These are phyloP conservation scores for Lactarius tabidus DNA, from an alignment of 768 basidiomycete species.

Conservation along the genomic window DNA sequence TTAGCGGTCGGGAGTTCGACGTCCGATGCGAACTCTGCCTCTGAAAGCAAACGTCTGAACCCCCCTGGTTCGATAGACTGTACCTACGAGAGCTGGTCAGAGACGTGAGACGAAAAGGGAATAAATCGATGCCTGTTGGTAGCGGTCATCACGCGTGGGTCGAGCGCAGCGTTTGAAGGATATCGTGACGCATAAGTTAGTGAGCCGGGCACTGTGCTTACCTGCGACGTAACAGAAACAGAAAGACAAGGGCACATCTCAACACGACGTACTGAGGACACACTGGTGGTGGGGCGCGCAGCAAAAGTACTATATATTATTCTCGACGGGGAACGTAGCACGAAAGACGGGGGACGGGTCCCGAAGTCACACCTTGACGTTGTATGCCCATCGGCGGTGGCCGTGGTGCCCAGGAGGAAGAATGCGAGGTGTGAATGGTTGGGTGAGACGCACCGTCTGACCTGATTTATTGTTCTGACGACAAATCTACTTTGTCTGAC, in stretches of 20 bases:
- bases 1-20: constrained; percentile 18
- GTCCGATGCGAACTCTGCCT: constrained; percentile 29
- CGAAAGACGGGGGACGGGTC: constrained; percentile 40
- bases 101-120: constrained; percentile 45
- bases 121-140: constrained; percentile 57
- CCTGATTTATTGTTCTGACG: constrained; percentile 46
- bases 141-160: constrained; percentile 43
- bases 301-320: constrained; percentile 75
- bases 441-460: constrained; percentile 37
- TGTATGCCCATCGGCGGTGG: constrained; percentile 29
- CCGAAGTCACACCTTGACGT: constrained; percentile 56
- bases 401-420: neutral
- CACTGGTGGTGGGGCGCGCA: constrained; percentile 80
- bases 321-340: constrained; percentile 33
- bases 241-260: neutral
- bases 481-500: constrained; percentile 37
- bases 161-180: constrained; percentile 67
- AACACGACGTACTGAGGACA: neutral
- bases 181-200: constrained; percentile 72
- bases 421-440: neutral
- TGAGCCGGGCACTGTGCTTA: constrained; percentile 47
- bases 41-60: constrained; percentile 26
- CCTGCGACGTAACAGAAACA: constrained; percentile 34
- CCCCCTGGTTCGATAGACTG: constrained; percentile 24
- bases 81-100: constrained; percentile 38